Evolutionary conservation across 768 basidiomycete species (phyloP).

Genomic region (Panaeolus cyanescens): DNA sequence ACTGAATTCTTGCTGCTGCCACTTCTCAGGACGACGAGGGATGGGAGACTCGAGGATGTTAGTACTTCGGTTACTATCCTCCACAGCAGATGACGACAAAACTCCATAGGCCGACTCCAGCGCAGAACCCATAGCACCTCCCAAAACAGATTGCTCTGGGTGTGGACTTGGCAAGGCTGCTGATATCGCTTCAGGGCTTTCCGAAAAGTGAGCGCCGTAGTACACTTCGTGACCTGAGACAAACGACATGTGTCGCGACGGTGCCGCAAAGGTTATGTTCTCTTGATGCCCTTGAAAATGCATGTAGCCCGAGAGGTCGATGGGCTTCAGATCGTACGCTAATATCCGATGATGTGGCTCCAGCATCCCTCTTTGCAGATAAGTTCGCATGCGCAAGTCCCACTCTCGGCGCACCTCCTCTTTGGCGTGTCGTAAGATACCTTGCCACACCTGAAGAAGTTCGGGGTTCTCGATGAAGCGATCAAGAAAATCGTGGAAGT

Average conservation of each 20-base stretch:
- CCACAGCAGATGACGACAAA: neutral
- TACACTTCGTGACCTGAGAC: neutral
- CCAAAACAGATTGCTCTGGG: neutral
- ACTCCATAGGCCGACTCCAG: neutral
- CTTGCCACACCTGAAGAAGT: neutral
- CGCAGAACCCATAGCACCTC: neutral
- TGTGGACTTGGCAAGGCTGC: neutral
- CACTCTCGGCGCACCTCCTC: neutral
- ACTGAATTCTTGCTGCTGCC: neutral
- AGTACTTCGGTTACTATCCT: neutral
- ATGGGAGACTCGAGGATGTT: neutral
- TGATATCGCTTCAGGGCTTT: neutral
- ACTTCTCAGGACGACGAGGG: neutral
- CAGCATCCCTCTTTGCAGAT: neutral
- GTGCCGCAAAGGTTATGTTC: neutral
- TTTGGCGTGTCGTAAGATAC: neutral
- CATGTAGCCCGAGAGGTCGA: neutral
- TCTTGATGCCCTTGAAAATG: neutral
- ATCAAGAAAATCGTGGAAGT: neutral
- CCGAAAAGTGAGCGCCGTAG: neutral
- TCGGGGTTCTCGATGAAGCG: neutral
- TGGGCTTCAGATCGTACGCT: neutral
- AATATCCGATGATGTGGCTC: neutral
- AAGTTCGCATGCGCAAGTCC: neutral
- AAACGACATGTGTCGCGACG: neutral